Percentiles rank a stretch among this genome's conserved stretches.
These are phyloP conservation scores for Rhizopus stolonifer DNA, from an alignment of 371 early-diverging fungal genomes.

Conservation along the genomic window DNA sequence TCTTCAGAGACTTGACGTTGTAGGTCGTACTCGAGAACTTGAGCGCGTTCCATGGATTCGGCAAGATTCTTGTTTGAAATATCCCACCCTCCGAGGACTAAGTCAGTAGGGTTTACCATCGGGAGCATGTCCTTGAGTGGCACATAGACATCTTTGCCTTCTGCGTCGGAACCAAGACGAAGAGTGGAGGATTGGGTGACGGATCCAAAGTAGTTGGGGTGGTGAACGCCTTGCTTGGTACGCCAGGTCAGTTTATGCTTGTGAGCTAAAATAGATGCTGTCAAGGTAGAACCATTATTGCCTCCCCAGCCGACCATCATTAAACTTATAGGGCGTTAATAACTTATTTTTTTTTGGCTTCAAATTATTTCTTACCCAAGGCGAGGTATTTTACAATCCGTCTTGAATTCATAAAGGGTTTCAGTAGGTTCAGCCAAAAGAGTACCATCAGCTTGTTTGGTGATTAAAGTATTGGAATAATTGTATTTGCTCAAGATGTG, in stretches of 20 bases:
- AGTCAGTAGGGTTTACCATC: slow-evolving; percentile 93
- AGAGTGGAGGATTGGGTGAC: slow-evolving; percentile 94
- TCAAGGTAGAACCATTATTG: slow-evolving; percentile 97
- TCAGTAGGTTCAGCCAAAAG: slow-evolving; percentile 82
- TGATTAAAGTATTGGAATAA: slow-evolving; percentile 85
- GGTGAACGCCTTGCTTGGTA: slow-evolving; percentile 89
- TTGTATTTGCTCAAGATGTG: slow-evolving; percentile 83
- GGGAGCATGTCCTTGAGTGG: slow-evolving; percentile 91
- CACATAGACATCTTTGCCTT: slow-evolving; percentile 84
- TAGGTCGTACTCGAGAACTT: slow-evolving; percentile 93
- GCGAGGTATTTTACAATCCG: slow-evolving; percentile 77
- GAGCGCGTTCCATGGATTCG: slow-evolving; percentile 89
- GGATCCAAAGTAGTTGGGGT: slow-evolving; percentile 95
- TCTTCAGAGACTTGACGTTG: slow-evolving; percentile 88
- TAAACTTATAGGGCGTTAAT: slow-evolving; percentile 56
- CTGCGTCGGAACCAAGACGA: slow-evolving; percentile 82
- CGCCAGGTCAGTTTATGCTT: slow-evolving; percentile 82
- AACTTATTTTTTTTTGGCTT: background rate
- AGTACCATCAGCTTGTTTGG: slow-evolving; percentile 64
- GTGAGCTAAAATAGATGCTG: slow-evolving; percentile 94
- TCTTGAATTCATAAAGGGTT: slow-evolving; percentile 86
- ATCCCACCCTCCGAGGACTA: slow-evolving; percentile 98
- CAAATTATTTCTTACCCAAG: slow-evolving; percentile 60
- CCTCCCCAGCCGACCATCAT: slow-evolving; percentile 99
- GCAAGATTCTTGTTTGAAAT: slow-evolving; percentile 84